A percentile compares a stretch with the other conserved stretches of the same genome.
These are phyloP conservation scores for Diplocarpon mali DNA, from an alignment of 2,329 filamentous ascomycete species.

Conservation along the genomic window DNA sequence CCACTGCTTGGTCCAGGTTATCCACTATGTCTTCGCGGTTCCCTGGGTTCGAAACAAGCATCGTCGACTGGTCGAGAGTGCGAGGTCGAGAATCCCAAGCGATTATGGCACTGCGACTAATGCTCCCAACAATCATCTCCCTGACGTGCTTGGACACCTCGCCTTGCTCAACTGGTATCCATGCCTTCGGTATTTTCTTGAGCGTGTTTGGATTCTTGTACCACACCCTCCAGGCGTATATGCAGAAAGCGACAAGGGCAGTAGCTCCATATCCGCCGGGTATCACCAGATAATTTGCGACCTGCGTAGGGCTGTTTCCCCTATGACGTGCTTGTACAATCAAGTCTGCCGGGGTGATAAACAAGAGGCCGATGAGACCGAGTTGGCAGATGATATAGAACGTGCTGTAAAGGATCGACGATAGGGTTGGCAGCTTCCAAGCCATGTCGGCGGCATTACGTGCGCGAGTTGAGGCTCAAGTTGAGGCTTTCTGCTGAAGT, in stretches of 20 bases:
- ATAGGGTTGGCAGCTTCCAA: conserved; percentile 33
- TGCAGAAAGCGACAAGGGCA: conserved; percentile 55
- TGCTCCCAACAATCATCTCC: conserved; percentile 60
- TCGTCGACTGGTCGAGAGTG: conserved; percentile 31
- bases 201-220: conserved; percentile 60
- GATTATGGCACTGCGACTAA: conserved; percentile 69
- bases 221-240: conserved; percentile 72
- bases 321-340: conserved; percentile 55
- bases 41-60: conserved; percentile 22
- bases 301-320: conserved; percentile 39
- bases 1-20: too few relatives aligned
- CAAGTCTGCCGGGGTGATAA: conserved; percentile 70
- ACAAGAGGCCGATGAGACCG: conserved; percentile 59
- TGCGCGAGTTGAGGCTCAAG: background rate
- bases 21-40: conserved; percentile 19
- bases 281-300: conserved; percentile 77
- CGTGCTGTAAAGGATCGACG: conserved; percentile 70
- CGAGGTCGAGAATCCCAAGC: conserved; percentile 68
- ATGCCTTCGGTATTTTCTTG: conserved; percentile 72
- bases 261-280: conserved; percentile 66
- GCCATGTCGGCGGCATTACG: conserved; percentile 16
- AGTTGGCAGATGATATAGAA: conserved; percentile 69
- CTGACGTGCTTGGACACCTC: conserved; percentile 68
- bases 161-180: conserved; percentile 75
- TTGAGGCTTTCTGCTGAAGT: background rate